phyloP scores from a whole-genome alignment of 805 yeast genomes.

The Suhomyces emberorum region DNA sequence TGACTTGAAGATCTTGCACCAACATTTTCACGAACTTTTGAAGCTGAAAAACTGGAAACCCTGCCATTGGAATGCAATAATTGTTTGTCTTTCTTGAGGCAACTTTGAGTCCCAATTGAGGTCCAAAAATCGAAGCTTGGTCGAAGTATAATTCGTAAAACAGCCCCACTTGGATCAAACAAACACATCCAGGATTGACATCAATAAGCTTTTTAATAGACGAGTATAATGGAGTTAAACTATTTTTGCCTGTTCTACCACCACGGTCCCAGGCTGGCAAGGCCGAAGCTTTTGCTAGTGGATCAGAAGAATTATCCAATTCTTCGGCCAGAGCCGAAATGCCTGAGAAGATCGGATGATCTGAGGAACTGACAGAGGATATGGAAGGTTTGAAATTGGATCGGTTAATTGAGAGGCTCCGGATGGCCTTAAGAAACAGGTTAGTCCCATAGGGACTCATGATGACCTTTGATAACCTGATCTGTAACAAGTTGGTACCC shows the following conservation, averaged over 20 bases:
- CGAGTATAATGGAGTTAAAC: constrained; percentile 36
- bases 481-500: too few relatives aligned
- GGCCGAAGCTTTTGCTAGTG: neutral
- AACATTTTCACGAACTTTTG: constrained; percentile 70
- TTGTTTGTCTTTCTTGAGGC: constrained; percentile 52
- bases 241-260: constrained; percentile 28
- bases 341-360: too few relatives aligned
- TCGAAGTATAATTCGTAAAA: constrained; percentile 87
- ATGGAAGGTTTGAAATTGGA: too few relatives aligned
- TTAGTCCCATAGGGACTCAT: too few relatives aligned
- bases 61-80: constrained; percentile 70
- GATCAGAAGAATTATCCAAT: neutral
- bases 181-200: constrained; percentile 36
- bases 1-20: constrained; percentile 64
- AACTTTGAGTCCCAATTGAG: constrained; percentile 66
- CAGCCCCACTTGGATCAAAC: constrained; percentile 75
- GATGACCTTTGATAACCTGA: too few relatives aligned
- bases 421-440: too few relatives aligned
- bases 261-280: constrained; percentile 39
- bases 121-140: constrained; percentile 75
- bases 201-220: constrained; percentile 30
- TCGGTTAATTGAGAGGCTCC: too few relatives aligned
- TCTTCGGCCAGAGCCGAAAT: too few relatives aligned
- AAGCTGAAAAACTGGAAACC: constrained; percentile 75
- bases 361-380: too few relatives aligned